Evolutionary conservation across 139 green algal genomes (phyloP).

Genomic region (Picochlorum sp.): DNA sequence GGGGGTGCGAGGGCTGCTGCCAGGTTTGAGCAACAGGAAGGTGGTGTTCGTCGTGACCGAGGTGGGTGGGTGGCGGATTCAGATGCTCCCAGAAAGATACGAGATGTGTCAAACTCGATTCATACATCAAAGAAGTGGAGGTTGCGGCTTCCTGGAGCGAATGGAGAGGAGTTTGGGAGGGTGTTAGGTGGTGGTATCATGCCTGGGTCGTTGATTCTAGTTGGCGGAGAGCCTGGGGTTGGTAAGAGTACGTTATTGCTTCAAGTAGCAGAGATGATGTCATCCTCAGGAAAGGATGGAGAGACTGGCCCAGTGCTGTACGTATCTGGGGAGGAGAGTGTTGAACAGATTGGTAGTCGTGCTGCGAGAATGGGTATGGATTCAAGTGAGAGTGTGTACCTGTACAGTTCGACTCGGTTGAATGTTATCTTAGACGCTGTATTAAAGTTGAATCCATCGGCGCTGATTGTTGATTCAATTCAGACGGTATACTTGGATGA

Average conservation of each 20-base stretch:
- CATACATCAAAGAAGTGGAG: slow-evolving; percentile 27
- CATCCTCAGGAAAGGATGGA: background rate
- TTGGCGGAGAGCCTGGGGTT: slow-evolving; percentile 92
- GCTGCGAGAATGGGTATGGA: slow-evolving; percentile 59
- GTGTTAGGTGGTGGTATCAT: slow-evolving; percentile 91
- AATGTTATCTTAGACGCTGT: slow-evolving; percentile 35
- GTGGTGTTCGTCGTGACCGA: background rate
- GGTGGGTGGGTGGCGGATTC: slow-evolving; percentile 7
- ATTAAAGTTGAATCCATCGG: slow-evolving; percentile 16
- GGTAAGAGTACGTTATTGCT: slow-evolving; percentile 94
- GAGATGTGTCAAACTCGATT: slow-evolving; percentile 19
- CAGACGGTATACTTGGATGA: slow-evolving; percentile 86
- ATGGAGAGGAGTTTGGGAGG: slow-evolving; percentile 54
- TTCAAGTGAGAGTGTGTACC: slow-evolving; percentile 18
- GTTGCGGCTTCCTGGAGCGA: slow-evolving; percentile 37
- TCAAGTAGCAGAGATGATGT: slow-evolving; percentile 48
- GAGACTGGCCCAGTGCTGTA: slow-evolving; percentile 55
- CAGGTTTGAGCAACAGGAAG: slow-evolving; percentile 15
- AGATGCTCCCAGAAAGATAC: slow-evolving; percentile 39
- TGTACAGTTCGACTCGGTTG: slow-evolving; percentile 23
- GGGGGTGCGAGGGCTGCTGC: slow-evolving; percentile 24
- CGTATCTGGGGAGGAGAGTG: slow-evolving; percentile 65
- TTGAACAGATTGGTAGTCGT: slow-evolving; percentile 60
- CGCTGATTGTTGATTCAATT: slow-evolving; percentile 88
- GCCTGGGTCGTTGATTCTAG: slow-evolving; percentile 73